Percentiles rank a stretch among this genome's conserved stretches.
These are phyloP conservation scores for Nasturtium officinale DNA, from an alignment of 345 rosid genomes.

Conservation along the genomic window DNA sequence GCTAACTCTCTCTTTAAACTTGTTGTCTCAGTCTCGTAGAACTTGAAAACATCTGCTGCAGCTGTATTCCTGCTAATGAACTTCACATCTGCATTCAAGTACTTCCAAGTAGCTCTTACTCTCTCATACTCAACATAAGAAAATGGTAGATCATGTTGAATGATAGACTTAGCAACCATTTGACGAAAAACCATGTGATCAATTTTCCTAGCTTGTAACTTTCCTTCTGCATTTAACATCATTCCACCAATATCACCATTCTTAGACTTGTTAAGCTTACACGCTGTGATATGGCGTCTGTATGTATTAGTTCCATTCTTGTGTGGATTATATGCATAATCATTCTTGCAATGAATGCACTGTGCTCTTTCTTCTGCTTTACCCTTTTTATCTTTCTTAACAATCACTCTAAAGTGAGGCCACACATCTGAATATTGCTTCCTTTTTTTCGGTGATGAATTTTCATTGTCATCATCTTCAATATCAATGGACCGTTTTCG, in stretches of 20 bases:
- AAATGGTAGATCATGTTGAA: background rate
- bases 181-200: background rate
- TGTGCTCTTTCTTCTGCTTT: background rate
- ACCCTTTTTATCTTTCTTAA: background rate
- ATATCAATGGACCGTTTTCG: too few species aligned
- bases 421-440: background rate
- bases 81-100: conserved; percentile 1
- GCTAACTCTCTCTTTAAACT: background rate
- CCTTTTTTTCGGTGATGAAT: background rate
- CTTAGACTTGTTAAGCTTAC: too few species aligned
- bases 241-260: background rate
- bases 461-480: background rate
- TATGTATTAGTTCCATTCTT: background rate
- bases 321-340: too few species aligned
- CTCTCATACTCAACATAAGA: conserved; percentile 4
- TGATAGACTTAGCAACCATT: background rate
- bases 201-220: background rate
- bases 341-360: background rate
- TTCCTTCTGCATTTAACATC: background rate
- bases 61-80: background rate
- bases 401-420: background rate
- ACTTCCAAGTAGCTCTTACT: background rate
- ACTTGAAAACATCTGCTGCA: background rate
- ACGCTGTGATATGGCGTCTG: background rate
- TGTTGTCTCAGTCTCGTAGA: background rate